A percentile compares a stretch with the other conserved stretches of the same genome.
Conservation (phyloP, 2,329 filamentous ascomycete genomes). For the Calonectria leucothoes region DNA sequence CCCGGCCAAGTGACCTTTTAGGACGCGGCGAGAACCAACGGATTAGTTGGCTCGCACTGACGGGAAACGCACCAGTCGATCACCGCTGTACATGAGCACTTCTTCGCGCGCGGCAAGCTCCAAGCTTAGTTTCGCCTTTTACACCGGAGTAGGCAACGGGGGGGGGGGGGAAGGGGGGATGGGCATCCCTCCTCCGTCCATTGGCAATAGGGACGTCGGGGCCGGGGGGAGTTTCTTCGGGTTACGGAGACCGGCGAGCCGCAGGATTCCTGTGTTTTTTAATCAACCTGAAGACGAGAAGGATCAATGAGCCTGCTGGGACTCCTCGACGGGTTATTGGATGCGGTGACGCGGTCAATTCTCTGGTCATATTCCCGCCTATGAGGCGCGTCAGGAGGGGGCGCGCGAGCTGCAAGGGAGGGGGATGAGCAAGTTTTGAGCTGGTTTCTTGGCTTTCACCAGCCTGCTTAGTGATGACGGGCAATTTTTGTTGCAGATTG, state of each 20-base stretch:
- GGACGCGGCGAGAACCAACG: neutral
- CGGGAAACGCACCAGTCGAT: neutral
- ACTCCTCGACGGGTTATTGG: neutral
- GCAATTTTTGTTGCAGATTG: neutral
- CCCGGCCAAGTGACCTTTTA: neutral
- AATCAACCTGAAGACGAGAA: neutral
- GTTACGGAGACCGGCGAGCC: neutral
- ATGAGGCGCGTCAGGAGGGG: neutral
- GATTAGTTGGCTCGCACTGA: neutral
- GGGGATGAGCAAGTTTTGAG: slow-evolving; percentile 9
- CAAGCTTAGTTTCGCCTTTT: neutral
- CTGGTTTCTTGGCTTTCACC: neutral
- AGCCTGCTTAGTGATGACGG: neutral
- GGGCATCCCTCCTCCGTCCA: neutral
- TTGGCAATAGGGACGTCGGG: neutral
- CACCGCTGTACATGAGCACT: neutral
- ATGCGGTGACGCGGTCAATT: neutral
- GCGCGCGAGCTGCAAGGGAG: neutral
- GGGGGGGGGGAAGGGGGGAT: neutral
- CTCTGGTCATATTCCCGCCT: neutral
- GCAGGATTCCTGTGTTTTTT: neutral
- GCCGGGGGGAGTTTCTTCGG: neutral
- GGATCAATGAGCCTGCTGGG: neutral
- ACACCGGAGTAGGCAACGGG: neutral
- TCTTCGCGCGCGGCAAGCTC: neutral